These are phyloP conservation scores for Albophoma yamanashiensis DNA, from an alignment of 2,329 filamentous ascomycete genomes.

Conservation along the genomic window DNA sequence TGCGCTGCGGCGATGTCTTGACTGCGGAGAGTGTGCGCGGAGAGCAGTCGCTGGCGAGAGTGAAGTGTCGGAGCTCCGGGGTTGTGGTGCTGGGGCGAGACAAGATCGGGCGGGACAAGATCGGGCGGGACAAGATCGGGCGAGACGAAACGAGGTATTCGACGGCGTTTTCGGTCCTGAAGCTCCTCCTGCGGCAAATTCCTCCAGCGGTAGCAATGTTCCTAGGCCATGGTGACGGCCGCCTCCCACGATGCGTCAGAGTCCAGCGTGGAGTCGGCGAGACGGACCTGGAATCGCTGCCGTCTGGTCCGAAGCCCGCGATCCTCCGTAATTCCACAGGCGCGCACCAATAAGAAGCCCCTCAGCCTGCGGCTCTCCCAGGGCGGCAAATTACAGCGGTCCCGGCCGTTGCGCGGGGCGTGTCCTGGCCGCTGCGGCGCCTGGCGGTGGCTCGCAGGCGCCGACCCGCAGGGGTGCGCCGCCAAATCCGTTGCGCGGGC, in stretches of 20 bases:
- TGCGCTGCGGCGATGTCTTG: slow-evolving; percentile 1
- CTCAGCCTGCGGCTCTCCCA: not conserved
- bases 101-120: not conserved
- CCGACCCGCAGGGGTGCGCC: not conserved
- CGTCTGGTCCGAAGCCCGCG: not conserved
- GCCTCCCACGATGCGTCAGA: not conserved
- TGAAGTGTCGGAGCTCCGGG: not conserved
- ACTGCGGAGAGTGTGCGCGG: not conserved
- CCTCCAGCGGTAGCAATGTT: not conserved
- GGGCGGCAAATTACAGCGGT: not conserved
- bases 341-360: not conserved
- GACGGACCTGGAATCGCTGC: not conserved
- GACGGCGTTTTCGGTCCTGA: not conserved
- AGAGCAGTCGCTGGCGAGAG: not conserved
- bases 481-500: not conserved
- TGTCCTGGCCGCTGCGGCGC: not conserved
- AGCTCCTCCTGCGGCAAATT: not conserved
- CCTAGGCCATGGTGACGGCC: not conserved
- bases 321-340: not conserved
- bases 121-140: not conserved
- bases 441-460: not conserved
- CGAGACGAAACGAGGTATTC: not conserved
- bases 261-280: not conserved
- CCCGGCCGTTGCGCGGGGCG: not conserved
- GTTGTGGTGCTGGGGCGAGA: not conserved